These are phyloP conservation scores for Ustilago nuda DNA, from an alignment of 1,284 basidiomycete species.

Conservation along the genomic window DNA sequence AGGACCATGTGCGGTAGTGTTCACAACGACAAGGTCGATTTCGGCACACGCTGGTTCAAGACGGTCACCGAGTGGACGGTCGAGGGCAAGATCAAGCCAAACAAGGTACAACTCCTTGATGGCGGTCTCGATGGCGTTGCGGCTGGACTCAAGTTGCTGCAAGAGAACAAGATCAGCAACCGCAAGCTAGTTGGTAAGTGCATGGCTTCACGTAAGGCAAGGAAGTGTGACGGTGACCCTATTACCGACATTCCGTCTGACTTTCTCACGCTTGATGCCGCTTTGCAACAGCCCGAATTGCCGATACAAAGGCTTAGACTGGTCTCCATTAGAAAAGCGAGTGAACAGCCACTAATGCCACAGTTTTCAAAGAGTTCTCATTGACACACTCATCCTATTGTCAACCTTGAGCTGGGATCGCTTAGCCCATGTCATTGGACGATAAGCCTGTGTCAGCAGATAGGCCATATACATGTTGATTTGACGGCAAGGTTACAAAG, in stretches of 20 bases:
- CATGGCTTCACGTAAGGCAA: neutral
- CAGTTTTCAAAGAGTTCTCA: neutral
- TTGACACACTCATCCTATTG: neutral
- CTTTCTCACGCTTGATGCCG: neutral
- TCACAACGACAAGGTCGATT: conserved; percentile 37
- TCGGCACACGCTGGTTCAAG: conserved; percentile 58
- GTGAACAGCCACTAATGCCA: neutral
- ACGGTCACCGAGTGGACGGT: conserved; percentile 52
- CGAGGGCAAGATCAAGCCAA: conserved; percentile 57
- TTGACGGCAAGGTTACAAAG: neutral
- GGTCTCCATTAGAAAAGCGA: neutral
- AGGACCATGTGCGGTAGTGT: conserved; percentile 20
- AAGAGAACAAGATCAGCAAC: conserved; percentile 60
- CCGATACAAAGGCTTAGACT: conserved; percentile 22
- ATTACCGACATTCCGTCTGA: neutral
- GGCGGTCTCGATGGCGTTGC: conserved; percentile 54
- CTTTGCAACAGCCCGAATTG: conserved; percentile 23
- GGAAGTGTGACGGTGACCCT: neutral
- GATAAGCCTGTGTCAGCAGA: conserved; percentile 7
- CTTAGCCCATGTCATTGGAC: conserved; percentile 6
- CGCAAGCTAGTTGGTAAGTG: conserved; percentile 69
- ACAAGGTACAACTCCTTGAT: conserved; percentile 49
- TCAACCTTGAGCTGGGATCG: neutral
- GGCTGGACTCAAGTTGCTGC: conserved; percentile 50
- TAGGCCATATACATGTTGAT: neutral